Conservation (phyloP, 2,329 filamentous ascomycete genomes). For the Fusarium buxicola region DNA sequence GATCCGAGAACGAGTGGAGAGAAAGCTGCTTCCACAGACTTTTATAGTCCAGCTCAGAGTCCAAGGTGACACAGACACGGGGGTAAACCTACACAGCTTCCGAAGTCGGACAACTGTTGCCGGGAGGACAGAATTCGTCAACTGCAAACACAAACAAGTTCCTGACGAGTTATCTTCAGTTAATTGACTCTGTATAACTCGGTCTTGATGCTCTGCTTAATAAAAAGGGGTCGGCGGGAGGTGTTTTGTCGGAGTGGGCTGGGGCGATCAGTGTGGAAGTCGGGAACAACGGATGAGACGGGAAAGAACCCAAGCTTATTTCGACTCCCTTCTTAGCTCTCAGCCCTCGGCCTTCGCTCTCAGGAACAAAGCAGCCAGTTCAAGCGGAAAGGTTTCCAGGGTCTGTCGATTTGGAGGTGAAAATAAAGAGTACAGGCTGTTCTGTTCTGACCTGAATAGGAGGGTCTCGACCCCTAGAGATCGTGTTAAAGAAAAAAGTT, state of each 20-base stretch:
- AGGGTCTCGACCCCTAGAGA: too few relatives aligned
- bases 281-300: background rate
- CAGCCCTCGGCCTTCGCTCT: background rate
- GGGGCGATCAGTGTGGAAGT: background rate
- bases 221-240: background rate
- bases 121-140: background rate
- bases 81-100: conserved; percentile 3
- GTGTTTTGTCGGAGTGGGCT: background rate
- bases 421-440: background rate
- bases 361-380: background rate
- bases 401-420: background rate
- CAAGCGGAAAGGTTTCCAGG: background rate
- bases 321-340: background rate
- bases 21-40: background rate
- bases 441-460: background rate
- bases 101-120: background rate
- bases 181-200: background rate
- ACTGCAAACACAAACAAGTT: background rate
- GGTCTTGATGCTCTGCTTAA: background rate
- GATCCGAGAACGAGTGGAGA: background rate
- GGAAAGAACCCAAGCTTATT: background rate
- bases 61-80: background rate
- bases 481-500: too few relatives aligned
- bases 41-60: background rate
- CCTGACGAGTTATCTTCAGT: background rate